phyloP scores from a whole-genome alignment of 257 asterid genomes.

The Nicotiana sylvestris region DNA sequence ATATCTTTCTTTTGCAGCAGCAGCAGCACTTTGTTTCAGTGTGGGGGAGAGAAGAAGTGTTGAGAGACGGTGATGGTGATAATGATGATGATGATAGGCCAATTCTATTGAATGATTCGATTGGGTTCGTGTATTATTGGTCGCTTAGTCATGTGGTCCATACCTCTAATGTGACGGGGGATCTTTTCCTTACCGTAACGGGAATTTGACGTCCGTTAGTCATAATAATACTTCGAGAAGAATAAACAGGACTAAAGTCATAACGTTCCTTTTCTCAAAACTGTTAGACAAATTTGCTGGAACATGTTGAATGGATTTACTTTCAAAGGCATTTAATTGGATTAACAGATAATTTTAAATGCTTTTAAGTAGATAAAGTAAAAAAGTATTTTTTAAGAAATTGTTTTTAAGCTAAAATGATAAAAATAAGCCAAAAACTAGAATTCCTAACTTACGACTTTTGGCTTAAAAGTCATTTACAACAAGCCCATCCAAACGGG shows the following conservation, averaged over 20 bases:
- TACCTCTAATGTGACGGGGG: constrained; percentile 1
- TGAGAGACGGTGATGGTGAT: constrained; percentile 25
- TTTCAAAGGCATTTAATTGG: neutral
- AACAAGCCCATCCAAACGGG: no score
- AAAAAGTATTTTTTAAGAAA: no score
- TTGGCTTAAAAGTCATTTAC: no score
- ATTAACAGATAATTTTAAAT: neutral
- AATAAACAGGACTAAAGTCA: neutral
- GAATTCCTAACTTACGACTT: no score
- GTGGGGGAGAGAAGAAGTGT: constrained; percentile 27
- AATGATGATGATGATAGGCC: constrained; percentile 14
- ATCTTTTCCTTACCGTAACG: neutral
- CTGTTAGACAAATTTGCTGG: neutral
- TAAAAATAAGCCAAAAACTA: no score
- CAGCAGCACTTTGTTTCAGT: constrained; percentile 28
- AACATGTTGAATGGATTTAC: neutral
- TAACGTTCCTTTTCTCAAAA: no score
- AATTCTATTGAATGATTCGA: constrained; percentile 13
- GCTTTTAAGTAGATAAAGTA: no score
- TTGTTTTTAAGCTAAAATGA: no score
- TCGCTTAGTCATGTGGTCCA: constrained; percentile 17
- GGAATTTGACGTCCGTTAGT: constrained; percentile 16
- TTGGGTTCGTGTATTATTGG: constrained; percentile 1
- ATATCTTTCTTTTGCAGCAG: constrained; percentile 24
- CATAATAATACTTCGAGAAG: neutral